Evolutionary conservation across 2,329 filamentous ascomycete species (phyloP), one percentile per base, ranked within the genome.

Genomic region (Whalleya microplaca): DNA sequence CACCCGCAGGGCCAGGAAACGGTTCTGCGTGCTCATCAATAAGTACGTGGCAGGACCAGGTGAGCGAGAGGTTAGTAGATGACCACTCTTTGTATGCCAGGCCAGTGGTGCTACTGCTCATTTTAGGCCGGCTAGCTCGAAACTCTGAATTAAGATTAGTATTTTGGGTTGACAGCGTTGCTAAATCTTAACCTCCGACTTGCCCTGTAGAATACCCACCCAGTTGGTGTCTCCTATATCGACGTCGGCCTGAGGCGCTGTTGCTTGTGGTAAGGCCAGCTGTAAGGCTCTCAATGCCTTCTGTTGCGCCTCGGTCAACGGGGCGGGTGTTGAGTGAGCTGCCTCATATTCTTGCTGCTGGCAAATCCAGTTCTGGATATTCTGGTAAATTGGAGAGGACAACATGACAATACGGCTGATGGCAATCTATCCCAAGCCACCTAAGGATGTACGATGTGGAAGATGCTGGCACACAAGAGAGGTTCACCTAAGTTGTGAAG

Each of bases 251-350:
- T 44, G 52, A 32, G 50, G 48, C 14, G 56, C 48, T 18, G 48
- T n/a, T 19, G 44, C 27, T 23, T 48, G 21, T 21, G 59, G 56
- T 51, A 62, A 20, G 58, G 66, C 45, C 1, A 65, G 59, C 50
- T 76, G 69, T 45, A 84, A 71, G 4, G 73, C 66, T 0, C 71
- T 67, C 21, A 84, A 65, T 16, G 78, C 75, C 41, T 70, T 66
- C 9, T 70, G 66, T 64, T 83, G 73, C 3, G 66, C 59, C 3
- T 69, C 67, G 0, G 73, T 72, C 27, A 82, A 64, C 0, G 73
- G 71, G 1, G 74, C 70, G 0, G 77, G 73, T 14, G 59, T 32
- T 6, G 68, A 68, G 37, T 69, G 58, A 6, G 62, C 37, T 9
- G 53, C 62, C 64, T 77, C 73, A 43, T 65, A 67, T 1, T 67